Conservation (phyloP, 208 protist species). For the Leishmania turanica region DNA sequence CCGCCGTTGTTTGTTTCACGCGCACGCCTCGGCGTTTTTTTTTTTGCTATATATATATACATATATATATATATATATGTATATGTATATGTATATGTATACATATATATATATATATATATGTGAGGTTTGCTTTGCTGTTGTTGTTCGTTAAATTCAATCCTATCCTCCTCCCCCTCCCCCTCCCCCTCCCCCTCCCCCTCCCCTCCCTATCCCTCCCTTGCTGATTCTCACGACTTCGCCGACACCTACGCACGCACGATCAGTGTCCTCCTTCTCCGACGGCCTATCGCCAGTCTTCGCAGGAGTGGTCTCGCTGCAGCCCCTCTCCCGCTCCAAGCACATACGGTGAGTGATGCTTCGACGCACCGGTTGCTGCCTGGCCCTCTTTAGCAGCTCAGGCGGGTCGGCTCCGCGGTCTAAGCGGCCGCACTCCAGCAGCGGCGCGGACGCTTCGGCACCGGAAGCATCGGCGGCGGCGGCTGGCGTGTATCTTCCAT, state of each 20-base stretch:
- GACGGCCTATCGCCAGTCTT: background rate
- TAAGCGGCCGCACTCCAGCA: background rate
- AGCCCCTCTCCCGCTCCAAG: background rate
- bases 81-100: too few species aligned
- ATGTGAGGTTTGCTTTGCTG: too few species aligned
- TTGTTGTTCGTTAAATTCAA: background rate
- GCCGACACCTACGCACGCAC: background rate
- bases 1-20: background rate
- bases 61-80: too few species aligned
- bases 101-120: too few species aligned
- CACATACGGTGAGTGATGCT: conserved; percentile 4
- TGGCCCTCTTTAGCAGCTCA: background rate
- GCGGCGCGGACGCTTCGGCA: background rate
- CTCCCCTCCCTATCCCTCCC: background rate
- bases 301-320: background rate
- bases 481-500: conserved; percentile 50
- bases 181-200: background rate
- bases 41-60: too few species aligned
- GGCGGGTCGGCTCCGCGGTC: conserved; percentile 7
- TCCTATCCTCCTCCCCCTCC: background rate
- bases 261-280: background rate
- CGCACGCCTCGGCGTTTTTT: background rate
- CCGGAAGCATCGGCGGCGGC: background rate
- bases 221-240: background rate
- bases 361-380: background rate